A percentile compares a stretch with the other conserved stretches of the same genome.
Evolutionary conservation across 768 basidiomycete species (phyloP).

Genomic region (Pleurotus pulmonarius): DNA sequence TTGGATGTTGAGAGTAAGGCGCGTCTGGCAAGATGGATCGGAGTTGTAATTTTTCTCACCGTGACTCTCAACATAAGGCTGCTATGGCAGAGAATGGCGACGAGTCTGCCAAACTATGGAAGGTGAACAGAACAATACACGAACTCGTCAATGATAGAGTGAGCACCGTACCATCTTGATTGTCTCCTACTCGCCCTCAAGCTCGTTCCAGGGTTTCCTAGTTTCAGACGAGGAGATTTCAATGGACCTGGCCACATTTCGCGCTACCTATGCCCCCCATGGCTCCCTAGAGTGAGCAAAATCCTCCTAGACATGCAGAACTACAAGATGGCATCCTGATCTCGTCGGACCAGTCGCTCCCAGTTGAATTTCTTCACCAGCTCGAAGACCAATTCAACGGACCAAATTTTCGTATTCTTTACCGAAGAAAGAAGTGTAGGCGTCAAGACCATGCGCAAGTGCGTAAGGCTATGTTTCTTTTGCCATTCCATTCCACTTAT

Average conservation of each 20-base stretch:
- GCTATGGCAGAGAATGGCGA: slow-evolving; percentile 64
- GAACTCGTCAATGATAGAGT: slow-evolving; percentile 96
- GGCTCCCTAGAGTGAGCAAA: slow-evolving; percentile 81
- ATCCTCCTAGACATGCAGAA: slow-evolving; percentile 2
- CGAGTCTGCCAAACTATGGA: slow-evolving; percentile 89
- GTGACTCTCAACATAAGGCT: slow-evolving; percentile 18
- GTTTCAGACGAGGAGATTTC: slow-evolving; percentile 93
- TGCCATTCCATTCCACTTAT: slow-evolving; percentile 5
- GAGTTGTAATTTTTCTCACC: slow-evolving; percentile 51
- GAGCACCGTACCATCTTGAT: slow-evolving; percentile 27
- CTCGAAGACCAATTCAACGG: slow-evolving; percentile 54
- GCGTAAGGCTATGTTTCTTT: slow-evolving; percentile 23
- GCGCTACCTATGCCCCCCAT: slow-evolving; percentile 63
- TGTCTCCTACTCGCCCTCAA: not conserved
- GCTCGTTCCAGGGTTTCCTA: slow-evolving; percentile 71
- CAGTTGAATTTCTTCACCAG: slow-evolving; percentile 91
- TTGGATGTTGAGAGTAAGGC: not conserved
- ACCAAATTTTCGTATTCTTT: slow-evolving; percentile 93
- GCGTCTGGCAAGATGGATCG: slow-evolving; percentile 27
- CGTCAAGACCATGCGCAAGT: slow-evolving; percentile 98
- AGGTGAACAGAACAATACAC: slow-evolving; percentile 93
- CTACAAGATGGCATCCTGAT: slow-evolving; percentile 6
- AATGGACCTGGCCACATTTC: slow-evolving; percentile 82
- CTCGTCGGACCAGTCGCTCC: slow-evolving; percentile 57
- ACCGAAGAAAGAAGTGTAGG: slow-evolving; percentile 95